Conservation (phyloP, 441 rosid species). For the Theobroma grandiflorum region DNA sequence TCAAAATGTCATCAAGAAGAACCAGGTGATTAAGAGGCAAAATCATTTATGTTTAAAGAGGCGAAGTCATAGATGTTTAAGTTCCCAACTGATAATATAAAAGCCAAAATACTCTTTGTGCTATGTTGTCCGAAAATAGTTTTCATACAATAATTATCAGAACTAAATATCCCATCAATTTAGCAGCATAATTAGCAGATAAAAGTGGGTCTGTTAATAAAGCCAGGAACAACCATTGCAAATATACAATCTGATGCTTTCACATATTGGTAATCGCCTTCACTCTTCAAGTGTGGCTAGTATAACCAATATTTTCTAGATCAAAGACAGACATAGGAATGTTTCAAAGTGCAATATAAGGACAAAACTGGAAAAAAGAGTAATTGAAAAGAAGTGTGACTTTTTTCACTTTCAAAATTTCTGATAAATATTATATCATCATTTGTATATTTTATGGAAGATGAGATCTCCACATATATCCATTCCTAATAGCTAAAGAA, state of each 20-base stretch:
- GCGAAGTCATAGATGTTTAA: background rate
- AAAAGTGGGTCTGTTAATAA: background rate
- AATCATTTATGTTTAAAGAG: background rate
- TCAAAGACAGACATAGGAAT: background rate
- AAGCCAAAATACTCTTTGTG: background rate
- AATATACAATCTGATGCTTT: background rate
- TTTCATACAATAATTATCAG: constrained; percentile 7
- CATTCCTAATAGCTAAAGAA: background rate
- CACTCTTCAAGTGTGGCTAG: background rate
- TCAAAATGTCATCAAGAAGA: constrained; percentile 3
- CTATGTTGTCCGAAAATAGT: background rate
- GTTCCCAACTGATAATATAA: background rate
- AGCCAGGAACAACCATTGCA: background rate
- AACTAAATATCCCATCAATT: background rate
- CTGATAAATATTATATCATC: background rate
- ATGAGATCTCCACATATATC: background rate
- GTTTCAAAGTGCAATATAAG: background rate
- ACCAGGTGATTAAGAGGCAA: background rate
- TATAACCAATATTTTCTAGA: constrained; percentile 8
- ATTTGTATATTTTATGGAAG: background rate
- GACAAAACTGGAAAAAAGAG: background rate
- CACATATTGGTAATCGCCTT: background rate
- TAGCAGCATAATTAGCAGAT: background rate
- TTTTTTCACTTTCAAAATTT: background rate
- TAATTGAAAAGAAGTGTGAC: background rate